Evolutionary conservation across 257 asterid species (phyloP).

Genomic region (Przewalskia tangutica): DNA sequence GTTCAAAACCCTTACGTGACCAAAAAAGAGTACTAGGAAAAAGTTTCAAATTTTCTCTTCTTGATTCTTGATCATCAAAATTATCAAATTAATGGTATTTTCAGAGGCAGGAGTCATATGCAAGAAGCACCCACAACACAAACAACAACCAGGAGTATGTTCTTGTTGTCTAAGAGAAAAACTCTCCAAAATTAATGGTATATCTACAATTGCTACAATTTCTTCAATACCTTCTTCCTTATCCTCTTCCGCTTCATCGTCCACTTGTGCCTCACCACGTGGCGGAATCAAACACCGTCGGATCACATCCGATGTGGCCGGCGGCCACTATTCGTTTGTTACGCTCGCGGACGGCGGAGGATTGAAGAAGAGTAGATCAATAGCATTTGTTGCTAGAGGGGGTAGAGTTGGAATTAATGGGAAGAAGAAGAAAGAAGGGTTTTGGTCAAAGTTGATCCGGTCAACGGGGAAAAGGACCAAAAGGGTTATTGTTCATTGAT

Average conservation of each 20-base stretch:
- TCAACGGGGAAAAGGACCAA: slow-evolving; percentile 21
- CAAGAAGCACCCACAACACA: slow-evolving; percentile 44
- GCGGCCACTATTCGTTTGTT: slow-evolving; percentile 21
- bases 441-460: slow-evolving; percentile 47
- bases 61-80: neutral
- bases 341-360: slow-evolving; percentile 4
- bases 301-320: slow-evolving; percentile 30
- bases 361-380: slow-evolving; percentile 54
- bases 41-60: neutral
- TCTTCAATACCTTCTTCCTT: slow-evolving; percentile 13
- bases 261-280: slow-evolving; percentile 23
- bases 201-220: neutral
- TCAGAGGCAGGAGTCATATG: slow-evolving; percentile 34
- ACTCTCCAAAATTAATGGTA: slow-evolving; percentile 24
- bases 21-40: neutral
- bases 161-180: slow-evolving; percentile 50
- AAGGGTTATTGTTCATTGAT: slow-evolving; percentile 1
- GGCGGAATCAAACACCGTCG: slow-evolving; percentile 25
- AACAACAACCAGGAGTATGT: slow-evolving; percentile 60
- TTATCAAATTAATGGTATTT: slow-evolving; percentile 30
- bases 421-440: slow-evolving; percentile 45
- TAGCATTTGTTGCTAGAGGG: slow-evolving; percentile 34
- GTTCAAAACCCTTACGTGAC: neutral
- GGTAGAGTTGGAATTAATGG: neutral
- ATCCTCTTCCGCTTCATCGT: slow-evolving; percentile 24